Evolutionary conservation across 768 basidiomycete genomes (phyloP), one percentile per base, ranked within the genome.

Genomic region (Lactarius psammicola): DNA sequence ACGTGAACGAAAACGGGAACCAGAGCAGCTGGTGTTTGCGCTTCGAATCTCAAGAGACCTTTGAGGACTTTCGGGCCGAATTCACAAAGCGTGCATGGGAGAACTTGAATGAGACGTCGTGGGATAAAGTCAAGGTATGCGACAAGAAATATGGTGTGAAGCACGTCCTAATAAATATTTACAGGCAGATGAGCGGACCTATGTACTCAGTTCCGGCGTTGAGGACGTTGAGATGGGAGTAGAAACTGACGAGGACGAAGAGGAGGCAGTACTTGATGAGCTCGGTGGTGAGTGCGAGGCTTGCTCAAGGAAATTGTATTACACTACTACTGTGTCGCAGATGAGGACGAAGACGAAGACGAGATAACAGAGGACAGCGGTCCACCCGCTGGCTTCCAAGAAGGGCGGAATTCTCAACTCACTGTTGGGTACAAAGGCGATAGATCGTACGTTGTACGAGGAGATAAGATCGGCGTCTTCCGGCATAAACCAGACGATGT

Each of bases 371-470:
- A 74, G 26, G 76, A 76, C 26, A 60, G 60, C 51, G 18, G 34
- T n/a, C 33, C 62, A 26, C 59, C 68, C 51, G 36, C 60, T 15
- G 59, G 57, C n/a, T 69, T 78, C 18, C 79, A 81, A 46, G 88
- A 88, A 31, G 88, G 87, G 34, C 82, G 82, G 67, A 98, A 98
- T 75, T 90, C 92, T 6, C 91, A 94, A 68, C 83, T 98, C 42
- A 92, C 92, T 4, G 88, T 98, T 46, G 96, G 96, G 13, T 95
- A 97, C 82, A 94, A 93, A 78, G 92, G 94, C 66, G 95, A 97
- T 72, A 83, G 95, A 33, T 94, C 95, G 13, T 97, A 93, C 72
- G 95, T 98, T 64, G 88, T 94, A 40, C 87, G 95, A 54, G 95
- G 95, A 46, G 90, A 86, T 76, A 92, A 89, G 72, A 95, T 97